Percentiles rank a stretch among this genome's conserved stretches.
phyloP scores from a whole-genome alignment of 2,329 filamentous ascomycete genomes.

The Cercospora berteroae region DNA sequence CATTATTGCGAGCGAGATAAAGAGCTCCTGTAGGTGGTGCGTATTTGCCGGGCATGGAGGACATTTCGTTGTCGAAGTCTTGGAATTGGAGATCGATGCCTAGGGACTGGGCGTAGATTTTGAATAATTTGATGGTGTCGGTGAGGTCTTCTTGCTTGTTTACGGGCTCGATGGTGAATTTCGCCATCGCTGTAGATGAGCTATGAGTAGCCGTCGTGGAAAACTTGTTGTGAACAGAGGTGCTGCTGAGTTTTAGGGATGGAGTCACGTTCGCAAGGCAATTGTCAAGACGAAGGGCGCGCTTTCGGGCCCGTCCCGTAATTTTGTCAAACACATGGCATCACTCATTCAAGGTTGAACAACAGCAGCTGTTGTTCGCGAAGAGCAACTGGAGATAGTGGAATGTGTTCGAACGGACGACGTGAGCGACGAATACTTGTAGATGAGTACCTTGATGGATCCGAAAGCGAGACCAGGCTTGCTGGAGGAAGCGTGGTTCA shows the following conservation, averaged over 20 bases:
- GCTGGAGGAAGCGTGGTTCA: neutral
- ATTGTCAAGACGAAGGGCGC: neutral
- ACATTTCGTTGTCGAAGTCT: conserved; percentile 54
- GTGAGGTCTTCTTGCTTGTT: conserved; percentile 44
- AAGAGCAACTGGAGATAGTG: neutral
- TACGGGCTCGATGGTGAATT: conserved; percentile 40
- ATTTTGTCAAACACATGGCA: neutral
- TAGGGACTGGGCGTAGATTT: conserved; percentile 44
- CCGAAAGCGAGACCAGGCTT: neutral
- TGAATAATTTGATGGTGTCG: conserved; percentile 40
- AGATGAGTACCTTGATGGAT: neutral
- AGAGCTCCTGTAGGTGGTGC: conserved; percentile 47
- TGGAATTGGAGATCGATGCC: conserved; percentile 58
- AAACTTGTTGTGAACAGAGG: neutral
- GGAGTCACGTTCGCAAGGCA: neutral
- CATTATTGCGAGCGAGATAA: conserved; percentile 46
- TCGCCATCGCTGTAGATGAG: neutral
- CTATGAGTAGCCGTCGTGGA: neutral
- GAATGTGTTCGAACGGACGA: neutral
- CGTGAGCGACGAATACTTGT: neutral
- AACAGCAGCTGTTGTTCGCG: neutral
- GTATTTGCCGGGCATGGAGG: conserved; percentile 56
- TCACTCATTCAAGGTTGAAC: neutral
- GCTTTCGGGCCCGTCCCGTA: neutral
- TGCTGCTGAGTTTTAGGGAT: neutral